These are phyloP conservation scores for Aureobasidium subglaciale DNA, from an alignment of 2,329 filamentous ascomycete species.

Conservation along the genomic window DNA sequence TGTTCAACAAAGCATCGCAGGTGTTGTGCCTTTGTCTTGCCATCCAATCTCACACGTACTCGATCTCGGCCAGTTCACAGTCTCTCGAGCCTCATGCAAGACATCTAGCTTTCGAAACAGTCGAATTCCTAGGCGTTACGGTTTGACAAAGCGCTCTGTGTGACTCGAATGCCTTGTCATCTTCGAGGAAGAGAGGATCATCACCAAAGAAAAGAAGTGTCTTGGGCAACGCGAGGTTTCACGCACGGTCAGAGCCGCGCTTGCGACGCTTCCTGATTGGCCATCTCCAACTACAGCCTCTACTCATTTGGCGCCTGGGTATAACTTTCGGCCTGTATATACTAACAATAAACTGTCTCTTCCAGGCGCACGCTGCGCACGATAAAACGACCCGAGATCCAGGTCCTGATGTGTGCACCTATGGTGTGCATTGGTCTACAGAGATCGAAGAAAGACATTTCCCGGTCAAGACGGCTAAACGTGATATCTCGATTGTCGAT, in stretches of 20 bases:
- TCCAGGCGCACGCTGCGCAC: neutral
- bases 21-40: neutral
- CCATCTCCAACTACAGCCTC: neutral
- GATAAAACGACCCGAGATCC: neutral
- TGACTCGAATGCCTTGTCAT: neutral
- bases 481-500: neutral
- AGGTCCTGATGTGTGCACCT: neutral
- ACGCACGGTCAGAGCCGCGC: constrained; percentile 1
- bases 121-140: neutral
- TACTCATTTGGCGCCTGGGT: neutral
- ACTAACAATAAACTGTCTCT: neutral
- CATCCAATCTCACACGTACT: neutral
- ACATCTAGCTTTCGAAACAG: neutral
- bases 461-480: neutral
- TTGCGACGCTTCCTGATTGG: constrained; percentile 6
- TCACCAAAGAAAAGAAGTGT: neutral
- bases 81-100: neutral
- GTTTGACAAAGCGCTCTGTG: constrained; percentile 13
- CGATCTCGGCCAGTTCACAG: neutral
- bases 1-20: neutral
- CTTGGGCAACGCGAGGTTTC: constrained; percentile 5
- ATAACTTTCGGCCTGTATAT: too few relatives aligned
- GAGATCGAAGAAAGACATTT: neutral
- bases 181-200: neutral
- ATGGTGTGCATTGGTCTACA: neutral